Base-by-base conservation (phyloP, 192 early-diverging fungal genomes). In the Cetraspora pellucida region DNA sequence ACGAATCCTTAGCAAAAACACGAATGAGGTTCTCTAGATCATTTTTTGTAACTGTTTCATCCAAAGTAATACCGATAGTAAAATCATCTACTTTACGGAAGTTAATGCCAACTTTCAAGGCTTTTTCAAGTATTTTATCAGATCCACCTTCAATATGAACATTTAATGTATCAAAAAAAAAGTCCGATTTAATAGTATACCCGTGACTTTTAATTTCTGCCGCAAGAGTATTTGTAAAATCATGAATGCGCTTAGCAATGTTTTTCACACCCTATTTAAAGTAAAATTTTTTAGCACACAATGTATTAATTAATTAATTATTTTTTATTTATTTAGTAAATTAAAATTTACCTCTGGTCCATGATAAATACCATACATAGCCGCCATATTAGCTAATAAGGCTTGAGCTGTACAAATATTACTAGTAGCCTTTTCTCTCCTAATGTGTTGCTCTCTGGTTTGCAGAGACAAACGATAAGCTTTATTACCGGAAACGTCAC, bases 381-480 rank as follows among this genome's bases (percentile, higher is more conserved):
- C 98, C 44, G 96, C 89, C 97, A 99, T 98, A 89, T 99, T 99
- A 71, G 98, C 98, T 66, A 99, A 87, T 68, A 99, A 89, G 44
- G 97, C 98, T 84, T 99, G 98, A 25, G 98, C 96, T 0, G 98
- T 99, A 88, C 98, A 99, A 77, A 99, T 99, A 88, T 99, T 99
- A 81, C 90, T 92, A 65, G 98, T 97, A 3, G 98, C 98, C 90
- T 98, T 98, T 80, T 99, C 98, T 81, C 98, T 89, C 46, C 96
- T 92, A 85, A 99, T 99, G 84, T 99, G 98, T 87, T 99, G 98
- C 87, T 99, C 96, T 78, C 97, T 92, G 9, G 96, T 96, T 85
- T 98, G 97, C 72, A 99, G 90, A 17, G 98, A 91, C 17, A 99
- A 89, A 79, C 97, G 93, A 88, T 95, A 98, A 17, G 97, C 96